Base-by-base conservation (phyloP, 106 monocot genomes). In the Dendrobium nobile region DNA sequence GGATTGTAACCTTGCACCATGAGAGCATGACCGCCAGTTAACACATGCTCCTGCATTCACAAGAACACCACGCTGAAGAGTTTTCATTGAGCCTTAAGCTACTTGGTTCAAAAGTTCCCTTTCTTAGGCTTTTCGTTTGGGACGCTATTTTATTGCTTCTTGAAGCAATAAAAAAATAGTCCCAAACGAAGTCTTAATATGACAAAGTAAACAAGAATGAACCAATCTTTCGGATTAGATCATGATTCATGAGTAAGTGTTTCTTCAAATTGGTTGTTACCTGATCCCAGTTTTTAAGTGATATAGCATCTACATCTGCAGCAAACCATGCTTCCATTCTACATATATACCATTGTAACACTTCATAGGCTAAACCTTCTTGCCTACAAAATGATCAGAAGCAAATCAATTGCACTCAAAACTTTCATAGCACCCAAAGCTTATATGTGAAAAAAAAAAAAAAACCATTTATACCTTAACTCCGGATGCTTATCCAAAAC, bases 261-360 rank as follows among this genome's bases (percentile, higher is more conserved):
- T 51, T 51, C 10, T 64, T 64, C 64, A 64, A 8, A 24, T 64
- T 64, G 24, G 26, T 64, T 3, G 41, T 74, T 86, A 85, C 96
- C 92, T 97, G 97, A 80, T 97, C 97, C 97, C 97, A 97, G 58
- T 84, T 90, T 83, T 97, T 90, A 41, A 97, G 85, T 58, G 97
- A 97, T 37, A 97, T 97, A 17, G 80, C 87, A 68, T 94, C 91
- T 18, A 78, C 88, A 90, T 97, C 94, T 47, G 94, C 86, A 84
- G 97, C 97, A 92, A 97, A 97, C 97, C 97, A 97, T 81, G 97
- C 97, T 85, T 97, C 97, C 97, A 97, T 89, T 88, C 97, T 87
- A 79, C 97, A 97, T 58, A 97, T 88, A 78, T 91, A 97, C 97
- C 94, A 97, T 61, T 97, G 97, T 68, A 97, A 40, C 28, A 97